Conservation (phyloP, 139 green algal genomes). For the Zygnema circumcarinatum region DNA sequence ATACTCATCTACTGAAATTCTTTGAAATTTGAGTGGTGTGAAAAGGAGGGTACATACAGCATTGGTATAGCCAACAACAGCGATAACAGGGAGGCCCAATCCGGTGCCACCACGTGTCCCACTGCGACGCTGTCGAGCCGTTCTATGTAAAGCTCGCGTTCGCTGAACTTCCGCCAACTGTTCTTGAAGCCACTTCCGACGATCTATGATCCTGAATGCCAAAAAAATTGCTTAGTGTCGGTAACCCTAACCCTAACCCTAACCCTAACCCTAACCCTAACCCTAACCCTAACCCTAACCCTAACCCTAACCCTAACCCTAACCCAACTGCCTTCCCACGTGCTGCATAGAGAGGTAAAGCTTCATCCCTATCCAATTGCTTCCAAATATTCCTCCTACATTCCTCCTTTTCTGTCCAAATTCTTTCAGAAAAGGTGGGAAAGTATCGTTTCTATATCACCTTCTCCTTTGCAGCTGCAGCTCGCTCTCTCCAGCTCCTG, state of each 20-base stretch:
- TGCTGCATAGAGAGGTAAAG: no score
- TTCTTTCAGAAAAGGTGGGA: no score
- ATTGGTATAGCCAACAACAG: conserved; percentile 77
- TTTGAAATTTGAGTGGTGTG: no score
- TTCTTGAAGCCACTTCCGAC: conserved; percentile 59
- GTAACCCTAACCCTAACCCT: conserved; percentile 10
- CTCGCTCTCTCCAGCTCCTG: conserved; percentile 68
- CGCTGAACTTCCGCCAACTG: conserved; percentile 64
- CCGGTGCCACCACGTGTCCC: not conserved
- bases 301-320: not conserved
- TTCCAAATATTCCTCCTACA: not conserved
- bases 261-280: conserved; percentile 13
- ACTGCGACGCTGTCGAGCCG: conserved; percentile 38
- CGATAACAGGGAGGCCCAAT: conserved; percentile 55
- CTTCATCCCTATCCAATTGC: not conserved
- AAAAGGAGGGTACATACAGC: no score
- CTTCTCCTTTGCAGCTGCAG: conserved; percentile 68
- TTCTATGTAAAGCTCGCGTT: conserved; percentile 67
- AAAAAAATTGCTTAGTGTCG: no score
- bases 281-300: no score
- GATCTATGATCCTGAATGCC: conserved; percentile 54
- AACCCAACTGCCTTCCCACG: no score
- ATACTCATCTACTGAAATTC: no score
- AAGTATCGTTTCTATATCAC: no score
- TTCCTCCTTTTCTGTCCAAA: not conserved